Evolutionary conservation across 257 asterid genomes (phyloP).

Genomic region (Solanum phureja): DNA sequence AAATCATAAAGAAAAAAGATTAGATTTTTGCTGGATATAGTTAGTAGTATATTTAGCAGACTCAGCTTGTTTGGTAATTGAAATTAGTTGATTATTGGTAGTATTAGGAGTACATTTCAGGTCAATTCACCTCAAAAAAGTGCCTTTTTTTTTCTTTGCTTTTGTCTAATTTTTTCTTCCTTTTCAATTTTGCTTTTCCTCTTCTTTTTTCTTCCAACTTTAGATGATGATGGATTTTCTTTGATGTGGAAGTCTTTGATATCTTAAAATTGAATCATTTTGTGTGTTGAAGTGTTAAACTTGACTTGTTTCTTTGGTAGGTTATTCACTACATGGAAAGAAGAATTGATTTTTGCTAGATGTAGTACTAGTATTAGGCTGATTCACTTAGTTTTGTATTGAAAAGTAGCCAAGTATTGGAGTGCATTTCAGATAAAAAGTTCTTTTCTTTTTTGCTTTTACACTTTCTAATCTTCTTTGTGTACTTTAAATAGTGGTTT

Average conservation of each 20-base stretch:
- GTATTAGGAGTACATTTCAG: background rate
- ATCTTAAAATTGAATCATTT: background rate
- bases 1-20: background rate
- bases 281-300: background rate
- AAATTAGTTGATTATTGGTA: background rate
- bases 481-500: background rate
- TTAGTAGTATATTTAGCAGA: background rate
- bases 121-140: background rate
- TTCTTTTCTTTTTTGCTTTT: background rate
- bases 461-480: background rate
- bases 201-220: background rate
- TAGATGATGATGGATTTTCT: background rate
- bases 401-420: background rate
- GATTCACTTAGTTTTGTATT: background rate
- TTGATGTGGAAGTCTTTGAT: background rate
- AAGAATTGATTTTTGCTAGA: background rate
- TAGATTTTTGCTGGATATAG: background rate
- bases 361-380: background rate
- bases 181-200: background rate
- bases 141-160: background rate
- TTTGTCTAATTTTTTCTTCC: background rate
- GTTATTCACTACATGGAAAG: background rate
- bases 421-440: background rate
- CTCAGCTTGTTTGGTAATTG: background rate
- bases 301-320: background rate